A percentile compares a stretch with the other conserved stretches of the same genome.
Conservation (phyloP, 148 eudicot genomes). For the Cornus suecica region DNA sequence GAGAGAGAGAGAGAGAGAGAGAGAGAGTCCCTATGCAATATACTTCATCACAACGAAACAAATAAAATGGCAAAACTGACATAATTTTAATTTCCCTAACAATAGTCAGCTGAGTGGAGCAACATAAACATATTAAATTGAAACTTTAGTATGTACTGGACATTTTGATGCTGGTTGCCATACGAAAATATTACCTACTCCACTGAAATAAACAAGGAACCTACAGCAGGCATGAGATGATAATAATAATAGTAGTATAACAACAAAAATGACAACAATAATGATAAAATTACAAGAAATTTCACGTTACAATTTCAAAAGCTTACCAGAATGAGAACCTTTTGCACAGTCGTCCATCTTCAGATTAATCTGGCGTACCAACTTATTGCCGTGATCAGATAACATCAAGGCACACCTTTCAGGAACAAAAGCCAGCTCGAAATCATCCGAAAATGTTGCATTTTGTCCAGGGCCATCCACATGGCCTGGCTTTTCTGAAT, state of each 20-base stretch:
- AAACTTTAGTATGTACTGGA: background rate
- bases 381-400: constrained; percentile 58
- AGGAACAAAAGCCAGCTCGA: constrained; percentile 56
- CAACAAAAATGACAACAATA: background rate
- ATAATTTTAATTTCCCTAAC: too few relatives aligned
- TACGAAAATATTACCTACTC: too few relatives aligned
- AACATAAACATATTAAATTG: background rate
- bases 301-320: background rate
- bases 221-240: background rate
- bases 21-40: background rate
- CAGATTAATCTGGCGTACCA: constrained; percentile 67
- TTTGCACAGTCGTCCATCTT: constrained; percentile 54
- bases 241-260: background rate
- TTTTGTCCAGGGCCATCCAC: constrained; percentile 62
- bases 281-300: background rate
- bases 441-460: constrained; percentile 61
- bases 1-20: background rate
- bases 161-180: background rate
- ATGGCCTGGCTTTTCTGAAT: constrained; percentile 36
- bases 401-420: constrained; percentile 63
- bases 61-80: too few relatives aligned
- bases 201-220: background rate
- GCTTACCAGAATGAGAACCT: constrained; percentile 50
- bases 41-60: background rate
- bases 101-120: background rate